These are phyloP conservation scores for Cystobasidium sp. DNA, from an alignment of 1,284 basidiomycete species.

Conservation along the genomic window DNA sequence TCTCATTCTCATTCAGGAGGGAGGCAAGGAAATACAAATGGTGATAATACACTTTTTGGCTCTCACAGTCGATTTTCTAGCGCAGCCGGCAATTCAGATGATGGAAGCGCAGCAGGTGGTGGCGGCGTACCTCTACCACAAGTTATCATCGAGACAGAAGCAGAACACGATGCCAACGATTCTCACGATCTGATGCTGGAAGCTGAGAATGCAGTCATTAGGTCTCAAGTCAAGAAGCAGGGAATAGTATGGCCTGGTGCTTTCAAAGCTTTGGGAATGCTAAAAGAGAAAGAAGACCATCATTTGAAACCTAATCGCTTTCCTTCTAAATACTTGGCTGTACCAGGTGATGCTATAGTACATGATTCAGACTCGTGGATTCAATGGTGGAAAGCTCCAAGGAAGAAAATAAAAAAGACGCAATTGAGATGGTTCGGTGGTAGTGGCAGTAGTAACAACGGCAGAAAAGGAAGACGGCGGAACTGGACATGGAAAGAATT, in stretches of 20 bases:
- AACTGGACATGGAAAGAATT: constrained; percentile 29
- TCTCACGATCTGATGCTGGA: constrained; percentile 43
- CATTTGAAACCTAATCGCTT: background rate
- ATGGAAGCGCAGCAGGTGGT: constrained; percentile 21
- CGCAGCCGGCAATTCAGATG: constrained; percentile 26
- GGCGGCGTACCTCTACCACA: constrained; percentile 36
- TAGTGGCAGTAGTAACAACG: background rate
- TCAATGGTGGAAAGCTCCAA: constrained; percentile 21
- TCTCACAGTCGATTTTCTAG: constrained; percentile 27
- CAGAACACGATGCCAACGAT: constrained; percentile 32
- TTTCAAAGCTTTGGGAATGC: constrained; percentile 19
- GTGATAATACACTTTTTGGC: constrained; percentile 1
- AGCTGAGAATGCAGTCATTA: constrained; percentile 49
- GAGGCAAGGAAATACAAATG: background rate
- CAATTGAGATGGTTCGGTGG: constrained; percentile 5
- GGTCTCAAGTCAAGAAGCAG: constrained; percentile 43
- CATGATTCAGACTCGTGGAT: constrained; percentile 15
- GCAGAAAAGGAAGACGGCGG: constrained; percentile 17
- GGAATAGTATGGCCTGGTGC: constrained; percentile 45
- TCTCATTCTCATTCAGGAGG: background rate
- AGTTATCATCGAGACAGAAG: constrained; percentile 39
- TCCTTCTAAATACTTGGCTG: constrained; percentile 15
- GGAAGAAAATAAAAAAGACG: constrained; percentile 10
- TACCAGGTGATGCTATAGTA: constrained; percentile 43
- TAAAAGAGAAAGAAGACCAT: constrained; percentile 38